These are phyloP conservation scores for Saksenaea oblongispora DNA, from an alignment of 371 early-diverging fungal species.

Conservation along the genomic window DNA sequence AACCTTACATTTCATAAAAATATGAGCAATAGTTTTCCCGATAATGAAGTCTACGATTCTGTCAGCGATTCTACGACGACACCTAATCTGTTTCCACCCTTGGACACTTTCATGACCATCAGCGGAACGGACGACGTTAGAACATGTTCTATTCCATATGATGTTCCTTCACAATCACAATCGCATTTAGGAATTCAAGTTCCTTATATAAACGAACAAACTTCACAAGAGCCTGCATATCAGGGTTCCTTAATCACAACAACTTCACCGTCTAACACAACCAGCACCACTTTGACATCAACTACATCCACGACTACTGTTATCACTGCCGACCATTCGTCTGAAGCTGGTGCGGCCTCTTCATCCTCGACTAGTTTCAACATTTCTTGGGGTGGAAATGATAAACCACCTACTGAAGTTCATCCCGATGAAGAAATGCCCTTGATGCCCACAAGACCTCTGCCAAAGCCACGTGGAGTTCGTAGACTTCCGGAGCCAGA, in stretches of 20 bases:
- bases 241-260: neutral
- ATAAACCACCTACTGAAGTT: slow-evolving; percentile 40
- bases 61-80: neutral
- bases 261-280: neutral
- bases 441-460: slow-evolving; percentile 19
- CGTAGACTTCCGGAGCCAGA: slow-evolving; percentile 49
- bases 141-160: neutral
- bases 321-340: neutral
- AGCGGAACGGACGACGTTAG: neutral
- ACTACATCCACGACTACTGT: neutral
- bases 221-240: neutral
- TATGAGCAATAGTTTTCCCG: neutral
- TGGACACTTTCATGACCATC: neutral
- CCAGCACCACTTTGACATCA: neutral
- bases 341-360: neutral
- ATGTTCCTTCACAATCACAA: neutral
- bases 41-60: slow-evolving; percentile 3
- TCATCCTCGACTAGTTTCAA: slow-evolving; percentile 22
- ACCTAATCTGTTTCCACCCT: neutral
- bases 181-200: neutral
- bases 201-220: neutral
- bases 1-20: neutral
- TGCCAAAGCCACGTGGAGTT: slow-evolving; percentile 52
- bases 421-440: slow-evolving; percentile 26
- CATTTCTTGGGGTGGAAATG: slow-evolving; percentile 54